These are phyloP conservation scores for Apiotrichum sp. DNA, from an alignment of 1,284 basidiomycete species.

Conservation along the genomic window DNA sequence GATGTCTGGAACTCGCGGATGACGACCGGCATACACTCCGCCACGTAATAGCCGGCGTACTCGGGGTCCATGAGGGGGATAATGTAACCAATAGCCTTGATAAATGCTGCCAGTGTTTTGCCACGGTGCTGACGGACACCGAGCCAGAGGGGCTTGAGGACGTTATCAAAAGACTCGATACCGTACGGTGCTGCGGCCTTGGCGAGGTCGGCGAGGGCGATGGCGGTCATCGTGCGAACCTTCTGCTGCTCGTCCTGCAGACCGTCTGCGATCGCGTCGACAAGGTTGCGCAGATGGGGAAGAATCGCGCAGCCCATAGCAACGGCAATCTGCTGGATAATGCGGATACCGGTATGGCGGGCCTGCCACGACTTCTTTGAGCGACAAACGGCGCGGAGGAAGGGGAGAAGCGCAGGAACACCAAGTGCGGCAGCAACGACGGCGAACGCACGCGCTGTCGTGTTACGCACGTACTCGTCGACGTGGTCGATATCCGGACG, in stretches of 20 bases:
- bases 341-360: constrained; percentile 96
- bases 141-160: constrained; percentile 95
- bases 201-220: constrained; percentile 91
- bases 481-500: constrained; percentile 99
- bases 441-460: constrained; percentile 96
- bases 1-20: constrained; percentile 99
- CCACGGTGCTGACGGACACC: constrained; percentile 97
- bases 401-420: constrained; percentile 93
- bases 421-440: constrained; percentile 98
- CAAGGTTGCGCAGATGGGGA: constrained; percentile 91
- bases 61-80: constrained; percentile 99
- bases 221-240: constrained; percentile 96
- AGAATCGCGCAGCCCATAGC: constrained; percentile 99
- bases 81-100: constrained; percentile 99
- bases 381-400: constrained; percentile 95
- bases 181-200: constrained; percentile 98
- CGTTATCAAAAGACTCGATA: constrained; percentile 98
- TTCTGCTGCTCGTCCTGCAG: constrained; percentile 98
- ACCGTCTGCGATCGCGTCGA: constrained; percentile 93
- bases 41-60: constrained; percentile 95
- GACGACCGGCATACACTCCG: constrained; percentile 93
- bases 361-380: constrained; percentile 99
- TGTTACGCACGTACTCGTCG: constrained; percentile 98
- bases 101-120: constrained; percentile 94
- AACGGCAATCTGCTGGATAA: constrained; percentile 98